phyloP scores from a whole-genome alignment of 2,329 filamentous ascomycete genomes.

The Coniella vitis region DNA sequence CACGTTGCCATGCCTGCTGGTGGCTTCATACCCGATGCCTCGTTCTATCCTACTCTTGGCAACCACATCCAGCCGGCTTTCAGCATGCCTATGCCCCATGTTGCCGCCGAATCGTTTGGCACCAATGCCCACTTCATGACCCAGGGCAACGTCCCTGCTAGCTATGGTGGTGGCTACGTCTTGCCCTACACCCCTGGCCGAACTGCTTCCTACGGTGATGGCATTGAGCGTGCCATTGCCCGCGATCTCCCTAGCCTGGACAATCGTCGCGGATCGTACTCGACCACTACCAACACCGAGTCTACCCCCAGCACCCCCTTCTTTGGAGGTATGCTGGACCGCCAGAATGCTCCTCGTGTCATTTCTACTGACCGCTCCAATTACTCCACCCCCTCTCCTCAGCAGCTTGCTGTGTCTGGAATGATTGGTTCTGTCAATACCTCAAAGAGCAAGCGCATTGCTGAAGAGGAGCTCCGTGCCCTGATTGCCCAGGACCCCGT shows the following conservation, averaged over 20 bases:
- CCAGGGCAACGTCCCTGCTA: constrained; percentile 19
- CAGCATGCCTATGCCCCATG: constrained; percentile 14
- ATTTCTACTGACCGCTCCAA: constrained; percentile 53
- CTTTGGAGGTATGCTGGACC: constrained; percentile 50
- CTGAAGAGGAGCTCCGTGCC: constrained; percentile 52
- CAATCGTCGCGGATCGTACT: constrained; percentile 61
- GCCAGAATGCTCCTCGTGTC: constrained; percentile 54
- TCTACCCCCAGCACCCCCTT: constrained; percentile 60
- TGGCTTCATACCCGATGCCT: constrained; percentile 21
- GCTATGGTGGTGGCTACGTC: constrained; percentile 26
- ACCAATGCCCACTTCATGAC: constrained; percentile 20
- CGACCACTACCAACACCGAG: constrained; percentile 47
- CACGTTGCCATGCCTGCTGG: constrained; percentile 17
- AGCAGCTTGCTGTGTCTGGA: constrained; percentile 42
- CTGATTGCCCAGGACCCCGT: constrained; percentile 69
- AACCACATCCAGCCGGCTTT: constrained; percentile 12
- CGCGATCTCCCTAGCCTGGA: constrained; percentile 55
- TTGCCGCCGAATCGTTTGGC: constrained; percentile 22
- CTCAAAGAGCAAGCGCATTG: constrained; percentile 32
- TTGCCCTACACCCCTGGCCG: constrained; percentile 50
- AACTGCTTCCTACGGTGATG: constrained; percentile 35
- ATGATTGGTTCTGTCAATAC: constrained; percentile 31
- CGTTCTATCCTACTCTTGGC: constrained; percentile 19
- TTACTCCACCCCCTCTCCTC: constrained; percentile 61
- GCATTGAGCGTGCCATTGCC: constrained; percentile 37